These are phyloP conservation scores for Tubosaeta brunneosetosa DNA, from an alignment of 768 basidiomycete genomes.

Conservation along the genomic window DNA sequence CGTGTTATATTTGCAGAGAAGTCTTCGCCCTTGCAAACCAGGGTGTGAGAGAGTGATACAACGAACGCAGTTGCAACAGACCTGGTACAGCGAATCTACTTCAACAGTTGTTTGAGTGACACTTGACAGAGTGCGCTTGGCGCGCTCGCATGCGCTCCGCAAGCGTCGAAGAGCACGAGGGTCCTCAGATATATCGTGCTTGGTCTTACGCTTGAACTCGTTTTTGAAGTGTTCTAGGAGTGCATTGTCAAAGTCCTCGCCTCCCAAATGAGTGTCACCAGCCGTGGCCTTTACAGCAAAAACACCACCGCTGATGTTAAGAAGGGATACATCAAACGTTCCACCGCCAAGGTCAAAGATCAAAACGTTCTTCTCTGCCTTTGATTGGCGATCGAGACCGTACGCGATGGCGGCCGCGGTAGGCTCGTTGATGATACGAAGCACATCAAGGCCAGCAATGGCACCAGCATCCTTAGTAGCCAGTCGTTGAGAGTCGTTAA, in stretches of 20 bases:
- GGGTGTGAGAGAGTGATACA: conserved; percentile 6
- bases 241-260: conserved; percentile 99
- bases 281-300: conserved; percentile 99
- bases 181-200: conserved; percentile 96
- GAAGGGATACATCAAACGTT: conserved; percentile 99
- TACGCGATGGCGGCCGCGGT: conserved; percentile 99
- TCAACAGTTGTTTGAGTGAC: conserved; percentile 99
- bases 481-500: conserved; percentile 99
- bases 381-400: conserved; percentile 93
- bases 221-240: conserved; percentile 98
- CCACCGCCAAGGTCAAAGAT: conserved; percentile 99
- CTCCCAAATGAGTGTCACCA: conserved; percentile 98
- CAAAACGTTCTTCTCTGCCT: conserved; percentile 94
- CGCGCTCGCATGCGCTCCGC: conserved; percentile 97
- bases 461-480: conserved; percentile 99
- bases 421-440: conserved; percentile 99
- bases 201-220: conserved; percentile 97
- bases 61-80: conserved; percentile 27
- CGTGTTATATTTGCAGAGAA: conserved; percentile 98
- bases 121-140: conserved; percentile 97
- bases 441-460: conserved; percentile 96
- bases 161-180: conserved; percentile 94
- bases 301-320: conserved; percentile 97
- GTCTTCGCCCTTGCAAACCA: conserved; percentile 74
- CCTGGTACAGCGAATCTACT: conserved; percentile 97